A percentile compares a stretch with the other conserved stretches of the same genome.
Conservation (phyloP, 1,139 yeast genomes). For the Hemisphaericaspora lyxosophila region DNA sequence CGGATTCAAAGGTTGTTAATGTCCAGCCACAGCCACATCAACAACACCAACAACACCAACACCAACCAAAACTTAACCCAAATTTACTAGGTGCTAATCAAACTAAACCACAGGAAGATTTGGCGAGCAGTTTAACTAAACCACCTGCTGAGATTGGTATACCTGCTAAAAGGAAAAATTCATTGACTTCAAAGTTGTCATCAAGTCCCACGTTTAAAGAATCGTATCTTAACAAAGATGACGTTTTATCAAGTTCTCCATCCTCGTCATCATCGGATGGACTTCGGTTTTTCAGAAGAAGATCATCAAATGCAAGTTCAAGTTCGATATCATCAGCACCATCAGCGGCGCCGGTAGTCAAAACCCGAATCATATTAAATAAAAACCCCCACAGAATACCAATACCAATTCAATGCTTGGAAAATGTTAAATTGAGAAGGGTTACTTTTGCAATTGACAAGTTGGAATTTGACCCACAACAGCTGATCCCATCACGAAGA, state of each 20-base stretch:
- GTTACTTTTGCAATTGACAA: slow-evolving; percentile 77
- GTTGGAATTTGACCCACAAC: slow-evolving; percentile 81
- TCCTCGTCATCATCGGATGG: slow-evolving; percentile 4
- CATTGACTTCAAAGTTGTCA: slow-evolving; percentile 9
- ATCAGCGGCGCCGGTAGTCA: slow-evolving; percentile 3
- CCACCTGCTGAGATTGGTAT: slow-evolving; percentile 23
- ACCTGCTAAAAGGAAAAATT: slow-evolving; percentile 14
- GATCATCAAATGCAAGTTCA: slow-evolving; percentile 12
- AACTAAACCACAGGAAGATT: slow-evolving; percentile 20
- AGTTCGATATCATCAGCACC: slow-evolving; percentile 4
- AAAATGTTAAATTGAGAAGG: slow-evolving; percentile 47
- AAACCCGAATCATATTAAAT: slow-evolving; percentile 40
- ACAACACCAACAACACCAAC: slow-evolving; percentile 9
- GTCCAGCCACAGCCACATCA: slow-evolving; percentile 5
- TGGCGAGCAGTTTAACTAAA: slow-evolving; percentile 21
- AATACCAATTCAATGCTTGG: slow-evolving; percentile 40
- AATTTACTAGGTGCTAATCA: slow-evolving; percentile 19
- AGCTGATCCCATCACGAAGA: slow-evolving; percentile 86
- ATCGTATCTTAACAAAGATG: slow-evolving; percentile 11
- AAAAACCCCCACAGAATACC: slow-evolving; percentile 42
- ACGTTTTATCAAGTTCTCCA: slow-evolving; percentile 5
- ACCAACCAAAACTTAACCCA: slow-evolving; percentile 17
- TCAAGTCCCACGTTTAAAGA: slow-evolving; percentile 13
- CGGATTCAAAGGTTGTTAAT: slow-evolving; percentile 4
- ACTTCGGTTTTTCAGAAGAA: slow-evolving; percentile 14